phyloP scores from a whole-genome alignment of 192 early-diverging fungal species.

The Lobulomyces angularis region DNA sequence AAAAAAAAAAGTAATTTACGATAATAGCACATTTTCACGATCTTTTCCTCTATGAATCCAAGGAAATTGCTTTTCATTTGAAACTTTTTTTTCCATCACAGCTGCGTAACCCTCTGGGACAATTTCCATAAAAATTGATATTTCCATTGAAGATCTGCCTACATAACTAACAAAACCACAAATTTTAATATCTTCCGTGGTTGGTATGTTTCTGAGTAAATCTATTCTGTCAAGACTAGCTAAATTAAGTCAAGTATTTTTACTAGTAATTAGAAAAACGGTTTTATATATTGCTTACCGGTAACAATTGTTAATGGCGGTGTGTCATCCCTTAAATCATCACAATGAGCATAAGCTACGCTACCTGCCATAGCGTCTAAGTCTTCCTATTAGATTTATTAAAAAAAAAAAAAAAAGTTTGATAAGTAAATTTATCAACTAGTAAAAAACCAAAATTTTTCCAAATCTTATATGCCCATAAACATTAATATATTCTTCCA shows the following conservation, averaged over 20 bases:
- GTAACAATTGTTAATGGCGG: slow-evolving; percentile 69
- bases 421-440: not conserved
- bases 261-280: not conserved
- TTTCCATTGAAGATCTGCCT: slow-evolving; percentile 81
- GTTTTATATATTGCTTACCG: slow-evolving; percentile 14
- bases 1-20: no score
- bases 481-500: slow-evolving; percentile 69
- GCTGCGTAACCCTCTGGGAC: slow-evolving; percentile 8
- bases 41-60: no score
- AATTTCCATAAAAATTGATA: slow-evolving; percentile 24
- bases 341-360: slow-evolving; percentile 65
- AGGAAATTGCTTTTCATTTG: not conserved
- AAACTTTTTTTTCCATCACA: slow-evolving; percentile 6
- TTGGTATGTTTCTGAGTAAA: slow-evolving; percentile 44
- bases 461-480: slow-evolving; percentile 54
- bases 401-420: not conserved
- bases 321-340: slow-evolving; percentile 32
- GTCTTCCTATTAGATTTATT: slow-evolving; percentile 32
- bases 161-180: slow-evolving; percentile 60
- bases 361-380: slow-evolving; percentile 71
- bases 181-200: slow-evolving; percentile 60
- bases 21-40: slow-evolving; percentile 5
- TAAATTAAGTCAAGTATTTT: slow-evolving; percentile 10
- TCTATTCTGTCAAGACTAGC: slow-evolving; percentile 82
- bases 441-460: not conserved